phyloP scores from a whole-genome alignment of 2,329 filamentous ascomycete species.

The Fusarium sp. region DNA sequence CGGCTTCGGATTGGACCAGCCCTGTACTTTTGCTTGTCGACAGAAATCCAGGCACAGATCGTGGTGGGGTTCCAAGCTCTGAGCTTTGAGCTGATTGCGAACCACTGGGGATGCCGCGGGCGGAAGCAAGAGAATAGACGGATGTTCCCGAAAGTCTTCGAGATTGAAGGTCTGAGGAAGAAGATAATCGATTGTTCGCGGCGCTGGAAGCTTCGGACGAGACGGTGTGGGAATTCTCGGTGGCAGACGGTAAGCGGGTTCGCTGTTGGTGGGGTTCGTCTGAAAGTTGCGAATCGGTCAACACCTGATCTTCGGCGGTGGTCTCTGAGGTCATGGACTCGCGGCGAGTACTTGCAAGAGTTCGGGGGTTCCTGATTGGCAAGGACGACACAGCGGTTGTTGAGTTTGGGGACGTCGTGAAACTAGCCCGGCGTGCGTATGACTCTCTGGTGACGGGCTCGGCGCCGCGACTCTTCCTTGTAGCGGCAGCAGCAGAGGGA shows the following conservation, averaged over 20 bases:
- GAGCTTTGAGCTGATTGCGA: slow-evolving; percentile 65
- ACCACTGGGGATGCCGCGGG: slow-evolving; percentile 61
- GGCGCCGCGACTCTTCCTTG: slow-evolving; percentile 67
- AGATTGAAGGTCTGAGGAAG: slow-evolving; percentile 63
- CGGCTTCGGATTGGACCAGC: slow-evolving; percentile 61
- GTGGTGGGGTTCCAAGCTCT: slow-evolving; percentile 57
- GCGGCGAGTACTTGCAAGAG: slow-evolving; percentile 56
- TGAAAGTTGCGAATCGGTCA: slow-evolving; percentile 55
- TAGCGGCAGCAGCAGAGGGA: slow-evolving; percentile 58
- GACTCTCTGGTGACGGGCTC: slow-evolving; percentile 69
- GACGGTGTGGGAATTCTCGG: slow-evolving; percentile 45
- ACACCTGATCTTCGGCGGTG: slow-evolving; percentile 53
- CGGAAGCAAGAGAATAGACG: slow-evolving; percentile 75
- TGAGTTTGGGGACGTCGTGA: slow-evolving; percentile 67
- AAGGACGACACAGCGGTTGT: slow-evolving; percentile 22
- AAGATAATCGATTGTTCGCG: slow-evolving; percentile 52
- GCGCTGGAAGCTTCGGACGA: slow-evolving; percentile 63
- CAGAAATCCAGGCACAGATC: slow-evolving; percentile 60
- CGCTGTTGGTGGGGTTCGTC: slow-evolving; percentile 60
- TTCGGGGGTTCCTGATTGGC: slow-evolving; percentile 54
- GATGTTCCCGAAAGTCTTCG: slow-evolving; percentile 80
- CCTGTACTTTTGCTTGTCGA: slow-evolving; percentile 56
- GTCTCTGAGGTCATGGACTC: slow-evolving; percentile 57
- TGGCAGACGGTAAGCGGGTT: slow-evolving; percentile 50
- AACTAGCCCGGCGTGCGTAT: slow-evolving; percentile 69